phyloP scores from a whole-genome alignment of 225 moss, liverwort and hornwort genomes.

The Anthoceros angustus region DNA sequence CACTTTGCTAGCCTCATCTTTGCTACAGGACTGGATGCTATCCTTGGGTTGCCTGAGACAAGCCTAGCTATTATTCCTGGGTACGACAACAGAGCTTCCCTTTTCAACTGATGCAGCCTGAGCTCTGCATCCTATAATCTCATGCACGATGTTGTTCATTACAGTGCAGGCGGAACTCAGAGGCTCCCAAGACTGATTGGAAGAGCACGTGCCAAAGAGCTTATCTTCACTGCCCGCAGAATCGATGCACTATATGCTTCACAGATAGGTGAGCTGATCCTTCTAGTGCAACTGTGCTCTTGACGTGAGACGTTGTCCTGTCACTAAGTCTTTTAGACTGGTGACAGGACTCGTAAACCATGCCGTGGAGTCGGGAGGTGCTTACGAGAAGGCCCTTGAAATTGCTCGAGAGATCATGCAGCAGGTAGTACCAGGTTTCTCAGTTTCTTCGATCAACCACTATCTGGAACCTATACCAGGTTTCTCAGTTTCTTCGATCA shows the following conservation, averaged over 20 bases:
- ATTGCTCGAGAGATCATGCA: too few relatives aligned
- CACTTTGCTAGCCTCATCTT: too few relatives aligned
- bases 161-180: constrained; percentile 94
- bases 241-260: constrained; percentile 65
- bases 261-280: constrained; percentile 38
- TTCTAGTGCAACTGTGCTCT: neutral
- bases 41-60: constrained; percentile 93
- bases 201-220: constrained; percentile 78
- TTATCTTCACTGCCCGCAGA: constrained; percentile 78
- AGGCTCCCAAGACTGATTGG: constrained; percentile 89
- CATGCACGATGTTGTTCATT: too few relatives aligned
- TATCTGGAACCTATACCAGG: too few relatives aligned
- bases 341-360: constrained; percentile 97
- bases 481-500: too few relatives aligned
- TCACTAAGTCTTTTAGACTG: too few relatives aligned
- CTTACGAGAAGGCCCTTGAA: too few relatives aligned
- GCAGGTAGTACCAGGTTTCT: too few relatives aligned
- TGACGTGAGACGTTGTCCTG: neutral
- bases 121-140: too few relatives aligned
- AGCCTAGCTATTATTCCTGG: constrained; percentile 93
- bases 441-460: too few relatives aligned
- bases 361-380: constrained; percentile 60
- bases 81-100: constrained; percentile 22
- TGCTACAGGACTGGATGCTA: constrained; percentile 56
- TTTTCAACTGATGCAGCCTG: too few relatives aligned